A percentile compares a stretch with the other conserved stretches of the same genome.
These are phyloP conservation scores for Oidiodendron maius DNA, from an alignment of 495 filamentous ascomycete genomes.

Conservation along the genomic window DNA sequence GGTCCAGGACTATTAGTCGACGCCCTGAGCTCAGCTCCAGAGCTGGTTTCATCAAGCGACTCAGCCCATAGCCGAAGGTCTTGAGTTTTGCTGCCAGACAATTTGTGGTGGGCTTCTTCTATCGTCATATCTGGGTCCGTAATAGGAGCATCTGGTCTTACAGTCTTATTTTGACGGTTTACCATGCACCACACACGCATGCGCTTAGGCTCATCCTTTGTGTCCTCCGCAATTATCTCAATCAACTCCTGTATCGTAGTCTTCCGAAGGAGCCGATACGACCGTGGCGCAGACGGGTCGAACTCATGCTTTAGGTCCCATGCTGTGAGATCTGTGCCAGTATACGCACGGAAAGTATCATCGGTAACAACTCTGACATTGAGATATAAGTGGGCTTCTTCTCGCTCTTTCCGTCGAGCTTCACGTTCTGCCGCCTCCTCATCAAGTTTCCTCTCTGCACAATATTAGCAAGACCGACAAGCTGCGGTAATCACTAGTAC, in stretches of 20 bases:
- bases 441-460: constrained; percentile 51
- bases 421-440: constrained; percentile 75
- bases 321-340: constrained; percentile 77
- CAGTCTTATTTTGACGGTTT: constrained; percentile 95
- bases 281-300: constrained; percentile 54
- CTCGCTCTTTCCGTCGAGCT: constrained; percentile 72
- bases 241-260: constrained; percentile 72
- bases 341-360: constrained; percentile 68
- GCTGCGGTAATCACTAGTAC: constrained; percentile 25
- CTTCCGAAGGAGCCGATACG: constrained; percentile 64
- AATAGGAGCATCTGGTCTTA: constrained; percentile 81
- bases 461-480: constrained; percentile 23
- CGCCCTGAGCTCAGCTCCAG: constrained; percentile 64
- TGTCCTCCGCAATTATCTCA: constrained; percentile 59
- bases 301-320: constrained; percentile 47
- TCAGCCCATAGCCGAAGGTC: constrained; percentile 86
- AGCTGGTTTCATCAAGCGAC: constrained; percentile 54
- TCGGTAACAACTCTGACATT: constrained; percentile 74
- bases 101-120: constrained; percentile 69
- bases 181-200: constrained; percentile 95
- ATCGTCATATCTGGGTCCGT: constrained; percentile 70
- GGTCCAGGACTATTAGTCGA: constrained; percentile 35
- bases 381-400: constrained; percentile 91
- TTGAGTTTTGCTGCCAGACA: constrained; percentile 53
- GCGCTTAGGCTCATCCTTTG: constrained; percentile 52